A percentile compares a stretch with the other conserved stretches of the same genome.
Evolutionary conservation across 2,329 filamentous ascomycete species (phyloP).

Genomic region (Penicillium glabrum): DNA sequence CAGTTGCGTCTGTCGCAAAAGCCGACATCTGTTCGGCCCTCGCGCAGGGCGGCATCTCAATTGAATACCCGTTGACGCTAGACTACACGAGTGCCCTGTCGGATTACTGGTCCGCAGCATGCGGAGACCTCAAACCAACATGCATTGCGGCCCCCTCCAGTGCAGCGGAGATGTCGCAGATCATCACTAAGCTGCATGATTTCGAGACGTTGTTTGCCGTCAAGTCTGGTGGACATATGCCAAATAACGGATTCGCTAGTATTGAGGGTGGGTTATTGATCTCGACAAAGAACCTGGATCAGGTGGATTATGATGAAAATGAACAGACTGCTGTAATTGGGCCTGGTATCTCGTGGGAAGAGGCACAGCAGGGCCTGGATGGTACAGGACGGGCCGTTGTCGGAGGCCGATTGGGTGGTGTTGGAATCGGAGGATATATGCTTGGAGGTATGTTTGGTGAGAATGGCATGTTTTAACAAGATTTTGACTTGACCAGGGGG

Average conservation of each 20-base stretch:
- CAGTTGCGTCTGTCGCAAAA: constrained; percentile 19
- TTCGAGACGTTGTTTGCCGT: constrained; percentile 56
- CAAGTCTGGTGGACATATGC: constrained; percentile 52
- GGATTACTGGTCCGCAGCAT: constrained; percentile 50
- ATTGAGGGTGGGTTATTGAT: constrained; percentile 47
- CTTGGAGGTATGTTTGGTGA: constrained; percentile 39
- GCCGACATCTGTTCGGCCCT: constrained; percentile 43
- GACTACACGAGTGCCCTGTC: constrained; percentile 41
- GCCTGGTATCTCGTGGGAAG: constrained; percentile 37
- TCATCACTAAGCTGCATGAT: constrained; percentile 52
- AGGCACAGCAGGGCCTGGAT: constrained; percentile 33
- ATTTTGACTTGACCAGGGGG: constrained; percentile 23
- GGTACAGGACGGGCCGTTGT: constrained; percentile 36
- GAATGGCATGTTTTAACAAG: background rate
- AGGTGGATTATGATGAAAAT: constrained; percentile 34
- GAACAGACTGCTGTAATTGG: constrained; percentile 42
- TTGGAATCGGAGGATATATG: constrained; percentile 50
- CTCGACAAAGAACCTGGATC: constrained; percentile 46
- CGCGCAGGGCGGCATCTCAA: constrained; percentile 32
- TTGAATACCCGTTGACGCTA: constrained; percentile 32
- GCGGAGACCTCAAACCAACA: constrained; percentile 43
- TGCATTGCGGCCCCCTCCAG: constrained; percentile 52
- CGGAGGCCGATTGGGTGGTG: constrained; percentile 49
- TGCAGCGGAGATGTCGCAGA: constrained; percentile 52
- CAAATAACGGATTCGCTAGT: constrained; percentile 48